Evolutionary conservation across 805 yeast species (phyloP).

Genomic region (Wickerhamiella dianesei): DNA sequence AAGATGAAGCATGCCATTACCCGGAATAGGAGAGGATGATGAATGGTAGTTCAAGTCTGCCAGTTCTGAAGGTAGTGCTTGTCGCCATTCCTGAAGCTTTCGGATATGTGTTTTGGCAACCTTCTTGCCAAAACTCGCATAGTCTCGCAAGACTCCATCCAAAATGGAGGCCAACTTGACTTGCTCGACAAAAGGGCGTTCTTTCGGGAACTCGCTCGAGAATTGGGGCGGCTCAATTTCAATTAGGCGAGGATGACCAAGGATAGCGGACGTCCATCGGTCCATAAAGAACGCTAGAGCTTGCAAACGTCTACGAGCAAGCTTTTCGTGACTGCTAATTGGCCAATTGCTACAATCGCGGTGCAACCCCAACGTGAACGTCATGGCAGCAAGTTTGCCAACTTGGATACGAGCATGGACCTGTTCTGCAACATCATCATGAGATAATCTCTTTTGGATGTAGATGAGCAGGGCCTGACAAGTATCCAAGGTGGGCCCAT

Average conservation of each 20-base stretch:
- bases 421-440: slow-evolving; percentile 24
- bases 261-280: slow-evolving; percentile 25
- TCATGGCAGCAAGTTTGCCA: slow-evolving; percentile 22
- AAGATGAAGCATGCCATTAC: slow-evolving; percentile 23
- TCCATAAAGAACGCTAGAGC: slow-evolving; percentile 26
- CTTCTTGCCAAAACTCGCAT: slow-evolving; percentile 4
- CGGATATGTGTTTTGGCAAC: slow-evolving; percentile 14
- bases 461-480: slow-evolving; percentile 24
- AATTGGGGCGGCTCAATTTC: slow-evolving; percentile 3
- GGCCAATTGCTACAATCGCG: slow-evolving; percentile 26
- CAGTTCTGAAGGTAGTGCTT: slow-evolving; percentile 19
- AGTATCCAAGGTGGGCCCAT: slow-evolving; percentile 22
- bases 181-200: slow-evolving; percentile 21
- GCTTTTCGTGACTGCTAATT: slow-evolving; percentile 23
- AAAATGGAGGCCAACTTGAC: slow-evolving; percentile 20
- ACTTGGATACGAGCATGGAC: slow-evolving; percentile 17
- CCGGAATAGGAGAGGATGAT: too few species aligned
- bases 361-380: slow-evolving; percentile 25
- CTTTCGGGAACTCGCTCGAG: slow-evolving; percentile 17
- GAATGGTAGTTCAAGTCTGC: slow-evolving; percentile 19
- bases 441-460: slow-evolving; percentile 21
- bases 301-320: slow-evolving; percentile 25
- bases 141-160: slow-evolving; percentile 17
- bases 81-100: slow-evolving; percentile 19
- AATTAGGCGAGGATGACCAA: slow-evolving; percentile 24